Percentiles rank a stretch among this genome's conserved stretches.
Conservation (phyloP, 371 early-diverging fungal genomes). For the Haplosporangium sp. region DNA sequence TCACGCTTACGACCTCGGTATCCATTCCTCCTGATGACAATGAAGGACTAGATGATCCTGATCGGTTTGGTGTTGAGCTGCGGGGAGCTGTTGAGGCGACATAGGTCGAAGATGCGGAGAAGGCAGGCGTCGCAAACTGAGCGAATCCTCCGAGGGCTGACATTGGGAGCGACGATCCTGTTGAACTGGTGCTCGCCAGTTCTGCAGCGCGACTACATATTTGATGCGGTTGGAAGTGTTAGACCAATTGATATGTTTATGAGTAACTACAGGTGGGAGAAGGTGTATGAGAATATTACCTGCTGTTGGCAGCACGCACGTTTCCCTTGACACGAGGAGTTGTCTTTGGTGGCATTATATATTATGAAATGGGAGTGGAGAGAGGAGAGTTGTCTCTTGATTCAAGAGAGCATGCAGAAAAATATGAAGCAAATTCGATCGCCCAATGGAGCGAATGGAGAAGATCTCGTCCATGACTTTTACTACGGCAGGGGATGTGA, state of each 20-base stretch:
- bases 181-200: constrained; percentile 56
- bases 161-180: constrained; percentile 59
- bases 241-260: neutral
- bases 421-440: neutral
- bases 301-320: constrained; percentile 77
- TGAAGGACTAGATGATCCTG: constrained; percentile 43
- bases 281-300: constrained; percentile 58
- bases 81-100: constrained; percentile 44
- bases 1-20: constrained; percentile 31
- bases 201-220: constrained; percentile 77
- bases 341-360: constrained; percentile 58
- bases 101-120: constrained; percentile 45
- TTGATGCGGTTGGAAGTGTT: neutral
- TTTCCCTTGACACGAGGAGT: constrained; percentile 74
- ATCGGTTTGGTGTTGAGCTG: constrained; percentile 26
- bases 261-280: neutral
- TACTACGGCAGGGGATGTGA: constrained; percentile 8
- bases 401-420: neutral
- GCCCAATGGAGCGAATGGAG: constrained; percentile 30
- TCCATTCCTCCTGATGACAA: constrained; percentile 27
- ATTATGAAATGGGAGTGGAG: neutral
- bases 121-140: constrained; percentile 63
- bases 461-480: neutral
- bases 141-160: constrained; percentile 73
- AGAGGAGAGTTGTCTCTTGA: neutral